These are phyloP conservation scores for Collybia sordida DNA, from an alignment of 768 basidiomycete genomes.

Conservation along the genomic window DNA sequence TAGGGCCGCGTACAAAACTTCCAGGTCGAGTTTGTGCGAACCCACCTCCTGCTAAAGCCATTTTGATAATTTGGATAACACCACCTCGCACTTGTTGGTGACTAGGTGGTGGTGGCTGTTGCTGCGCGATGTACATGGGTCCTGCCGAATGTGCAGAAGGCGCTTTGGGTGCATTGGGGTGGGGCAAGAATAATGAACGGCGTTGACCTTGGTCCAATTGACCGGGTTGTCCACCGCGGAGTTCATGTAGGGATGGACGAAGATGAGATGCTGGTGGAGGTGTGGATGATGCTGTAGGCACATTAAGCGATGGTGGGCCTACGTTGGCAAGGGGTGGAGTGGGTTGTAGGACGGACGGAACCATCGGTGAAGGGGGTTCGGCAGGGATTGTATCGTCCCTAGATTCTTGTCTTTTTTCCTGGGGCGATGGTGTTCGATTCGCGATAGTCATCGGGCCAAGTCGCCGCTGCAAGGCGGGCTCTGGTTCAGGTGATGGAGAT, in stretches of 20 bases:
- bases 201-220: slow-evolving; percentile 29
- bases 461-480: slow-evolving; percentile 7
- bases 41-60: slow-evolving; percentile 21
- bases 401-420: background rate
- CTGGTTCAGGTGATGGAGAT: slow-evolving; percentile 20
- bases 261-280: slow-evolving; percentile 18
- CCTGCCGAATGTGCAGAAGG: slow-evolving; percentile 39
- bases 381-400: background rate
- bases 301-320: slow-evolving; percentile 10
- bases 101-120: slow-evolving; percentile 11
- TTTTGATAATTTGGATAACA: slow-evolving; percentile 23
- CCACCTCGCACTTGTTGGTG: slow-evolving; percentile 7
- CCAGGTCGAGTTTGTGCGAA: slow-evolving; percentile 1
- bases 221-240: slow-evolving; percentile 27
- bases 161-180: slow-evolving; percentile 46
- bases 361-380: slow-evolving; percentile 11
- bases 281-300: slow-evolving; percentile 5
- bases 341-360: slow-evolving; percentile 10
- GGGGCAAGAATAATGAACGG: slow-evolving; percentile 41
- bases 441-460: slow-evolving; percentile 16
- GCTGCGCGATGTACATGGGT: slow-evolving; percentile 53
- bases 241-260: slow-evolving; percentile 29
- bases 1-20: slow-evolving; percentile 31
- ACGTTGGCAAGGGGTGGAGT: background rate
- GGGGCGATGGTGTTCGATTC: slow-evolving; percentile 26